Evolutionary conservation across 2,329 filamentous ascomycete genomes (phyloP).

Genomic region (Neonectria sp.): DNA sequence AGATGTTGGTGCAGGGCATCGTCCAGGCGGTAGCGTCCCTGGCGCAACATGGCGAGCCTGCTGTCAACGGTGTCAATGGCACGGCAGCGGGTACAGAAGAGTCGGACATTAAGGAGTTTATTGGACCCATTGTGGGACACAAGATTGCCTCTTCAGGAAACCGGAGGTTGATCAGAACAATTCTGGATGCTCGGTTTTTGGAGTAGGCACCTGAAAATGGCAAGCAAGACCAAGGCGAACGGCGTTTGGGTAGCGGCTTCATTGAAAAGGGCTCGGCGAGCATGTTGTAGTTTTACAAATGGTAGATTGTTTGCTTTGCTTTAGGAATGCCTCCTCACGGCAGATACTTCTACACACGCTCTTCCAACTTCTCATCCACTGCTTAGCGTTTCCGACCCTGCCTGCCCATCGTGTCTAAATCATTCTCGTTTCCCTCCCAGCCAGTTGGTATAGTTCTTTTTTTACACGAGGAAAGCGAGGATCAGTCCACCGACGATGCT

Average conservation of each 20-base stretch:
- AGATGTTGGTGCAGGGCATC: constrained; percentile 70
- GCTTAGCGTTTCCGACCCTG: constrained; percentile 12
- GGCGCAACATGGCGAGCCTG: constrained; percentile 50
- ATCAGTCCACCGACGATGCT: constrained; percentile 59
- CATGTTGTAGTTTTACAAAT: constrained; percentile 24
- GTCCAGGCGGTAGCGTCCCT: constrained; percentile 67
- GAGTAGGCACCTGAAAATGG: constrained; percentile 52
- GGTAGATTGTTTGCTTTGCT: constrained; percentile 28
- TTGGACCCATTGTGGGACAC: constrained; percentile 69
- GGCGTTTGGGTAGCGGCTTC: constrained; percentile 45
- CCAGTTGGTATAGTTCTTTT: constrained; percentile 13
- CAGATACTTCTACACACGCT: constrained; percentile 32
- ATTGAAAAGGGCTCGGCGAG: constrained; percentile 23
- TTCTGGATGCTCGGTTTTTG: constrained; percentile 70
- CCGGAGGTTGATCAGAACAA: constrained; percentile 62
- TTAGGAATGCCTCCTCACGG: constrained; percentile 21
- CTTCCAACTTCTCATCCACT: constrained; percentile 12
- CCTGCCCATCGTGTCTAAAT: neutral
- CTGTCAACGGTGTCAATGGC: constrained; percentile 60
- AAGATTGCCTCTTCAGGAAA: constrained; percentile 63
- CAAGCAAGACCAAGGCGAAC: constrained; percentile 40
- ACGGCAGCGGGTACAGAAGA: constrained; percentile 55
- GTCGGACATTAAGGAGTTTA: constrained; percentile 66
- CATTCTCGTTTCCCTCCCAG: constrained; percentile 4
- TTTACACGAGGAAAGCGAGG: constrained; percentile 65